phyloP scores from a whole-genome alignment of 345 rosid species.

The Camelina laxa region DNA sequence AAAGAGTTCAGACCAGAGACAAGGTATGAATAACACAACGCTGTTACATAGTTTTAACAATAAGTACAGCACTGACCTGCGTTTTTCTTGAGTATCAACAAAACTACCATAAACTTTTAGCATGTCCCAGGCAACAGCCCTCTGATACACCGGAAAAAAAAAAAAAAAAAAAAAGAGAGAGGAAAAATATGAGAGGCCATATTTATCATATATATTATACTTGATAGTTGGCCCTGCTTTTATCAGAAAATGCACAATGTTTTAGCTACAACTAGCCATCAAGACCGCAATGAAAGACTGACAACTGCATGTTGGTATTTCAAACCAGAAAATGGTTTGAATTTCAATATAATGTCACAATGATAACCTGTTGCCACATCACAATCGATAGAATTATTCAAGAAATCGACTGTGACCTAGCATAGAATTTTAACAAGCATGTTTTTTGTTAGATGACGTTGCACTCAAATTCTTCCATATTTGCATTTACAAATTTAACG shows the following conservation, averaged over 20 bases:
- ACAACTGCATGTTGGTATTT: slow-evolving; percentile 13
- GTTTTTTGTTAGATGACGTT: slow-evolving; percentile 7
- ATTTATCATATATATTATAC: background rate
- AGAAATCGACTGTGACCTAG: slow-evolving; percentile 14
- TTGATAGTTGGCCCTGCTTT: slow-evolving; percentile 11
- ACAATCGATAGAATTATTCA: background rate
- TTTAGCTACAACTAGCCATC: slow-evolving; percentile 29
- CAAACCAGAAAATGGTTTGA: slow-evolving; percentile 11
- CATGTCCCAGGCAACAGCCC: slow-evolving; percentile 97
- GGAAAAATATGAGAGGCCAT: background rate
- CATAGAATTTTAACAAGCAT: slow-evolving; percentile 12
- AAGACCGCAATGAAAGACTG: slow-evolving; percentile 8
- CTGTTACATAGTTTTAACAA: slow-evolving; percentile 1
- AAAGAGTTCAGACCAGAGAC: slow-evolving; percentile 27
- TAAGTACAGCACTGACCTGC: slow-evolving; percentile 61
- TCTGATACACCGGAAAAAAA: slow-evolving; percentile 44
- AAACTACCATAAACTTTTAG: slow-evolving; percentile 84
- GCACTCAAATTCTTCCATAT: slow-evolving; percentile 16
- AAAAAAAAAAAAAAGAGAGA: slow-evolving; percentile 22
- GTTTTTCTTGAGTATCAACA: slow-evolving; percentile 74
- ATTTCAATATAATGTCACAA: background rate
- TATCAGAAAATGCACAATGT: slow-evolving; percentile 22
- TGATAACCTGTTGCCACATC: slow-evolving; percentile 15
- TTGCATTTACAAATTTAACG: background rate
- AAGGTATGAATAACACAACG: background rate